Conservation (phyloP, 1,139 yeast species). For the Sugiyamaella xylanicola region DNA sequence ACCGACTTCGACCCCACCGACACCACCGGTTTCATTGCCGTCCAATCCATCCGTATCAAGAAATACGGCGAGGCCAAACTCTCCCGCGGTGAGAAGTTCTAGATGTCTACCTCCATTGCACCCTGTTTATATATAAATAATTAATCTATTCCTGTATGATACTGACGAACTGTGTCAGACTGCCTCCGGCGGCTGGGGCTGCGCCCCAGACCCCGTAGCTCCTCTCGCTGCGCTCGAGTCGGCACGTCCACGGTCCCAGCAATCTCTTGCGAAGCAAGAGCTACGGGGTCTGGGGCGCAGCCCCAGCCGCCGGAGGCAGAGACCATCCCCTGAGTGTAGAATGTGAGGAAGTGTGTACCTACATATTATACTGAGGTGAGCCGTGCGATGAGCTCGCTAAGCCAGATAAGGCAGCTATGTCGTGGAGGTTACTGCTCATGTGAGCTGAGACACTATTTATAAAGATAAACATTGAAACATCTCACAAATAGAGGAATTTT, state of each 20-base stretch:
- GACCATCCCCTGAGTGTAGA: too few species aligned
- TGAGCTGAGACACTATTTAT: background rate
- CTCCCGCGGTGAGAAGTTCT: constrained; percentile 64
- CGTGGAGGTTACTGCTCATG: constrained; percentile 8
- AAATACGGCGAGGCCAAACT: constrained; percentile 96
- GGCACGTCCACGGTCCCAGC: too few species aligned
- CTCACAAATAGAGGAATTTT: background rate
- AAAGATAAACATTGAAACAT: background rate
- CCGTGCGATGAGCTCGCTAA: constrained; percentile 10
- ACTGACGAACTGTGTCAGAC: too few species aligned
- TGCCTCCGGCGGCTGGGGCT: too few species aligned
- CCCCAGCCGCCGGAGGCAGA: constrained; percentile 15
- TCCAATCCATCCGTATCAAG: constrained; percentile 96
- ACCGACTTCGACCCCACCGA: constrained; percentile 98
- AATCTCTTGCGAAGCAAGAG: too few species aligned
- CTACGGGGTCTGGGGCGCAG: too few species aligned
- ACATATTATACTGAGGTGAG: background rate
- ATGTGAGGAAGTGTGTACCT: too few species aligned
- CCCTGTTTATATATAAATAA: constrained; percentile 4
- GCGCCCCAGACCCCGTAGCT: too few species aligned
- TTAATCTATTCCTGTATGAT: background rate
- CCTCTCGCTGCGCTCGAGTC: too few species aligned
- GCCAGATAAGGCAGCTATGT: constrained; percentile 4
- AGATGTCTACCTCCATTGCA: constrained; percentile 24
- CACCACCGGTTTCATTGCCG: constrained; percentile 95